These are phyloP conservation scores for Parathielavia hyrcaniae DNA, from an alignment of 495 filamentous ascomycete genomes.

Conservation along the genomic window DNA sequence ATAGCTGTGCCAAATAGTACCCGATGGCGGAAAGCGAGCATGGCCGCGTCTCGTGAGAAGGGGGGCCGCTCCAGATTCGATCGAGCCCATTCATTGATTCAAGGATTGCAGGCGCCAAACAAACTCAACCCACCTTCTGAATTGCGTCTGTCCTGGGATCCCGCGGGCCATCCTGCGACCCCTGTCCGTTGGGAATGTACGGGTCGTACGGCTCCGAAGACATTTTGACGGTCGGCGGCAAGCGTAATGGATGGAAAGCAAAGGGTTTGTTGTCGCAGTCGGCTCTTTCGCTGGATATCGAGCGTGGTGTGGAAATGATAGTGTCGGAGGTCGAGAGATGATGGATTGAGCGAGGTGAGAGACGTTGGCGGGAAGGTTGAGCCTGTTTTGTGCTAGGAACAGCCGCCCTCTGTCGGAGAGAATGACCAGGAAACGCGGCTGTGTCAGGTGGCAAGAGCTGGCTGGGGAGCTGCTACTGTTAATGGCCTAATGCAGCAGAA, in stretches of 20 bases:
- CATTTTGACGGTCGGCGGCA: slow-evolving; percentile 40
- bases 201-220: slow-evolving; percentile 76
- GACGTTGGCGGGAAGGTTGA: slow-evolving; percentile 20
- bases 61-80: neutral
- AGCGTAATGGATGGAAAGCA: slow-evolving; percentile 2
- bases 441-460: slow-evolving; percentile 16
- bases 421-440: slow-evolving; percentile 22
- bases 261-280: neutral
- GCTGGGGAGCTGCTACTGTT: neutral
- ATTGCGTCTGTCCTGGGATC: slow-evolving; percentile 54
- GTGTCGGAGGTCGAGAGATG: slow-evolving; percentile 19
- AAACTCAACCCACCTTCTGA: slow-evolving; percentile 65
- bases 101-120: slow-evolving; percentile 4
- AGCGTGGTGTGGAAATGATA: slow-evolving; percentile 16
- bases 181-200: slow-evolving; percentile 71
- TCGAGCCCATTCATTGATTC: slow-evolving; percentile 10
- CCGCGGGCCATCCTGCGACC: slow-evolving; percentile 37
- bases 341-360: slow-evolving; percentile 21
- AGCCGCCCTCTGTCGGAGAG: slow-evolving; percentile 24
- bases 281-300: neutral
- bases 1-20: no score
- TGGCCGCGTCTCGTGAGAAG: neutral
- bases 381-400: slow-evolving; percentile 31
- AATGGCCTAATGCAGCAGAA: neutral
- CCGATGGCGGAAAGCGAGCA: neutral